Base-by-base conservation (phyloP, 352 stramenopile species). In the Thalassiosira hispida region DNA sequence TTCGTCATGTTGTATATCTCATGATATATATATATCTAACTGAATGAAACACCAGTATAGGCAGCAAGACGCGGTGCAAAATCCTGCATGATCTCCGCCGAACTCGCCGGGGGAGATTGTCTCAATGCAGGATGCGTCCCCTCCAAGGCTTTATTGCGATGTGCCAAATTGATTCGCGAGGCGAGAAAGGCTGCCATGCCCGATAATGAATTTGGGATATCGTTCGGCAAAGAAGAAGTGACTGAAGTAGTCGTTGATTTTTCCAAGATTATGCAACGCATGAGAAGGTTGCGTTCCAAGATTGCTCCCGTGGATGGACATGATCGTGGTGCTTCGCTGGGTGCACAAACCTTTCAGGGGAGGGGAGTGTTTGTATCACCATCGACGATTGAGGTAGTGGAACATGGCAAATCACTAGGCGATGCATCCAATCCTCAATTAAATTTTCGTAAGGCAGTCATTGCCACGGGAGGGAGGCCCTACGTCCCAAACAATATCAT, bases 61-160 rank as follows among this genome's bases (percentile, higher is more conserved):
- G 72, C 84, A 11, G 86, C 79, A 46, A 64, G 88, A 31, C 73
- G 88, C 8, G 88, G 88, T 35, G 88, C 75, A 3, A 93, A 90
- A 77, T 84, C 55, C 18, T 85, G 79, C 56, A 85, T 93, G 76
- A 90, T 93, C 16, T 81, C 64, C 40, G 76, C 78, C 27, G 70
- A 88, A 68, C 73, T 93, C 35, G 88, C 88, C 3, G 93, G 93
- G 35, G 93, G 93, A 22, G 92, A 95, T 68, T 96, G 93, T 77
- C 62, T 96, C 0, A 96, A 96, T 82, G 84, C 95, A 0, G 93
- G 93, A 51, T 96, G 93, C 79, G 91, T 96, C 12, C 93, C 93
- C 1, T 91, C 78, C 38, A 96, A 96, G 76, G 91, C 91, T 0
- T 78, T 96, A 25, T 83, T 96, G 46, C 72, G 81, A 67, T 86